Evolutionary conservation across 106 monocot genomes (phyloP), one percentile per base, ranked within the genome.

Genomic region (Posidonia australis): DNA sequence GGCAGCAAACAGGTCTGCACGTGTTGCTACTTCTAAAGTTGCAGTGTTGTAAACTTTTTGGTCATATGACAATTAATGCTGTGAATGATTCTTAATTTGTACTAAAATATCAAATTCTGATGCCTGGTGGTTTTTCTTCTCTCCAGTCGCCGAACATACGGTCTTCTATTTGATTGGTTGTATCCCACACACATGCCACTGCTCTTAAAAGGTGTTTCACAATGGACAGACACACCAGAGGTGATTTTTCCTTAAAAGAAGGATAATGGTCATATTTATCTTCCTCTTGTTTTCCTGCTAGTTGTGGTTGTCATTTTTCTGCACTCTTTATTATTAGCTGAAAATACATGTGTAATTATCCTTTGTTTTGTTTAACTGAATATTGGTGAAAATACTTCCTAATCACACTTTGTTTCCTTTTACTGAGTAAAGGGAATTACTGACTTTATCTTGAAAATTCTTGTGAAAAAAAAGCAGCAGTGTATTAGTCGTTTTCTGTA

Each of bases 81-180:
- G 21, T 26, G 24, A 55, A 22, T 22, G 1, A 55, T 55, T n/a
- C 28, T 43, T 43, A 14, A 28, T 58, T 58, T 24, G n/a, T n/a
- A n/a, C n/a, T n/a, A n/a, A n/a, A n/a, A n/a, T 28, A 58, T 29
- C 28, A 58, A 58, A 14, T 58, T 28, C 13, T 28, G 10, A 27
- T 5, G 13, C 27, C 5, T 58, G 24, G 28, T 57, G 57, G n/a
- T n/a, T n/a, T 17, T 11, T 65, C 60, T 62, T 63, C 0, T 46
- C 58, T 69, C 76, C 80, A 98, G 96, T 82, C 90, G 90, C 54
- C 87, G 84, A 71, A 85, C 90, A 51, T 98, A 98, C 76, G 79
- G 91, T 18, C 77, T 91, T 10, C 69, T 98, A 41, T 98, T 98
- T 85, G 96, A 98, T 78, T 98, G 87, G 87, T 53, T 98, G 58